Conservation (phyloP, 805 yeast genomes). For the Starmera quercuum region DNA sequence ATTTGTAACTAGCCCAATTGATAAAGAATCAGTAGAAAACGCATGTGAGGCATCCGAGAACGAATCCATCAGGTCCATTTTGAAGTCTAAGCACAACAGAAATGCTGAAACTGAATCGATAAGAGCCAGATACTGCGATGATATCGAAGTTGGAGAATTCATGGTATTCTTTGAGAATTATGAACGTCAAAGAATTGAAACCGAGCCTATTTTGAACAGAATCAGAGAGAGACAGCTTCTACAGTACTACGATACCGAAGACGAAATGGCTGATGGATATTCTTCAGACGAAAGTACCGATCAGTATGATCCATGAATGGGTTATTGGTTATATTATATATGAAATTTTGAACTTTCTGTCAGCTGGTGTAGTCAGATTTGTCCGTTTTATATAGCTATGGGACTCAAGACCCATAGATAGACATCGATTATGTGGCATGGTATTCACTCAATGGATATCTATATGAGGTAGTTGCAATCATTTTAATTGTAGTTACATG, state of each 20-base stretch:
- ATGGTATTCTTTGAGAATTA: slow-evolving; percentile 26
- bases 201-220: slow-evolving; percentile 24
- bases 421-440: too few relatives aligned
- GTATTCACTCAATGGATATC: too few relatives aligned
- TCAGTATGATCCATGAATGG: too few relatives aligned
- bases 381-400: too few relatives aligned
- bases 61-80: slow-evolving; percentile 18
- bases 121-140: slow-evolving; percentile 31
- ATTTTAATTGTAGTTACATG: too few relatives aligned
- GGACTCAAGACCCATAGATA: too few relatives aligned
- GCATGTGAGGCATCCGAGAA: background rate
- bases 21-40: background rate
- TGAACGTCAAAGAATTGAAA: slow-evolving; percentile 26
- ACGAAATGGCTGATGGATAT: too few relatives aligned
- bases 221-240: slow-evolving; percentile 30
- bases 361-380: too few relatives aligned
- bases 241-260: slow-evolving; percentile 26
- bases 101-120: slow-evolving; percentile 27
- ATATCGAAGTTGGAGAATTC: slow-evolving; percentile 28
- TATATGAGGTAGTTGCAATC: too few relatives aligned
- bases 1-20: background rate
- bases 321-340: too few relatives aligned
- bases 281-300: too few relatives aligned
- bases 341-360: too few relatives aligned
- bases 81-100: slow-evolving; percentile 27